Conservation (phyloP, 352 stramenopile genomes). For the Phytophthora pisi region DNA sequence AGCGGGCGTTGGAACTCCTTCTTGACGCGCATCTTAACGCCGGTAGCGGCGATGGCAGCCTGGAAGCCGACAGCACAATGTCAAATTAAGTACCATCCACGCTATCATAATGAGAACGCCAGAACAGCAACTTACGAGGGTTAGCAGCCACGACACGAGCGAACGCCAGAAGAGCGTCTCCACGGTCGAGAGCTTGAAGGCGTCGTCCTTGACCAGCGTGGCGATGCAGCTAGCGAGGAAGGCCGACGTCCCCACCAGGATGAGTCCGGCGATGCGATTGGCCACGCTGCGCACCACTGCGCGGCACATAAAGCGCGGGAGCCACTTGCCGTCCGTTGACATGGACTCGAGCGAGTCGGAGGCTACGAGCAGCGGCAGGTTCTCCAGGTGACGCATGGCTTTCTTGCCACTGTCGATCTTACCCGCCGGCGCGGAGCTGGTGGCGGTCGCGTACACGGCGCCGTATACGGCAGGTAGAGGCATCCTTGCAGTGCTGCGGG, state of each 20-base stretch:
- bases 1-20: conserved; percentile 44
- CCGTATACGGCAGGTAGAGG: conserved; percentile 38
- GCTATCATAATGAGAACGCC: neutral
- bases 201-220: conserved; percentile 60
- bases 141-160: conserved; percentile 58
- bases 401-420: conserved; percentile 45
- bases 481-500: conserved; percentile 17
- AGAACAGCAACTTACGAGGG: conserved; percentile 37
- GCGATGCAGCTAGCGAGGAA: conserved; percentile 68
- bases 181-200: conserved; percentile 56
- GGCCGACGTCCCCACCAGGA: conserved; percentile 57
- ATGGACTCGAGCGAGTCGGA: conserved; percentile 33
- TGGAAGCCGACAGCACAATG: conserved; percentile 15
- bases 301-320: conserved; percentile 40
- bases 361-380: conserved; percentile 45
- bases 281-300: conserved; percentile 31
- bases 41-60: conserved; percentile 42
- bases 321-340: conserved; percentile 33
- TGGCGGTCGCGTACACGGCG: conserved; percentile 30
- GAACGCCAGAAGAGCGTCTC: conserved; percentile 77
- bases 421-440: conserved; percentile 19
- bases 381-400: conserved; percentile 47
- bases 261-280: conserved; percentile 38
- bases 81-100: neutral
- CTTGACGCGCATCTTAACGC: conserved; percentile 41